These are phyloP conservation scores for Plectranthus barbatus DNA, from an alignment of 257 asterid genomes.

Conservation along the genomic window DNA sequence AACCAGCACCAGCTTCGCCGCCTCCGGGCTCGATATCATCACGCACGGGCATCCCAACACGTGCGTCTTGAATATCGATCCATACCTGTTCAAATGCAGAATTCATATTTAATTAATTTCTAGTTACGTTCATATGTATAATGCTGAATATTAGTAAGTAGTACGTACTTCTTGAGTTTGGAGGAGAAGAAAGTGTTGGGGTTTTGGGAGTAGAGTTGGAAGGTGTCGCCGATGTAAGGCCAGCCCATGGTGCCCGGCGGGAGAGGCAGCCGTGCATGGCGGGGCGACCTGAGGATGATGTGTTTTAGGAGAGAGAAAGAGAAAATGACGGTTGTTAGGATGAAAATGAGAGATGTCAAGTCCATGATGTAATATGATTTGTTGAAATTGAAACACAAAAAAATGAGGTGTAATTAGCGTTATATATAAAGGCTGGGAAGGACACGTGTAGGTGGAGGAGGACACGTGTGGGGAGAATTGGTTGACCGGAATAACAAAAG, in stretches of 20 bases:
- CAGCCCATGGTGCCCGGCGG: conserved; percentile 84
- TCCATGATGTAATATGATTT: conserved; percentile 34
- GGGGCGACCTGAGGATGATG: conserved; percentile 14
- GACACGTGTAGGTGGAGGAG: conserved; percentile 15
- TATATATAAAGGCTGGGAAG: too few relatives aligned
- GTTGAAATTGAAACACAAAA: too few relatives aligned
- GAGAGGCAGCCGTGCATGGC: conserved; percentile 38
- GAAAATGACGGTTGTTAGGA: neutral
- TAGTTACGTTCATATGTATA: too few relatives aligned
- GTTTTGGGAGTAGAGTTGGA: too few relatives aligned
- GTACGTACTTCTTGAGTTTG: conserved; percentile 67
- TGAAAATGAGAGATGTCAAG: conserved; percentile 17
- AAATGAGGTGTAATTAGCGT: too few relatives aligned
- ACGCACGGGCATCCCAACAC: conserved; percentile 66
- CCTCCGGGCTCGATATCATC: conserved; percentile 72
- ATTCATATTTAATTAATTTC: neutral
- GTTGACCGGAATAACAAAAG: too few relatives aligned
- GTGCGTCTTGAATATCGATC: conserved; percentile 69
- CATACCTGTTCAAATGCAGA: conserved; percentile 32
- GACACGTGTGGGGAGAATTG: conserved; percentile 14
- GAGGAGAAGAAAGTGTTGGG: conserved; percentile 59
- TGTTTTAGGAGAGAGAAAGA: conserved; percentile 11
- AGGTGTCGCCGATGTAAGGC: conserved; percentile 77
- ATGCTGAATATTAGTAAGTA: too few relatives aligned
- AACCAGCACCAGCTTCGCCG: conserved; percentile 51